Base-by-base conservation (phyloP, 257 asterid species). In the Jacaranda mimosifolia region DNA sequence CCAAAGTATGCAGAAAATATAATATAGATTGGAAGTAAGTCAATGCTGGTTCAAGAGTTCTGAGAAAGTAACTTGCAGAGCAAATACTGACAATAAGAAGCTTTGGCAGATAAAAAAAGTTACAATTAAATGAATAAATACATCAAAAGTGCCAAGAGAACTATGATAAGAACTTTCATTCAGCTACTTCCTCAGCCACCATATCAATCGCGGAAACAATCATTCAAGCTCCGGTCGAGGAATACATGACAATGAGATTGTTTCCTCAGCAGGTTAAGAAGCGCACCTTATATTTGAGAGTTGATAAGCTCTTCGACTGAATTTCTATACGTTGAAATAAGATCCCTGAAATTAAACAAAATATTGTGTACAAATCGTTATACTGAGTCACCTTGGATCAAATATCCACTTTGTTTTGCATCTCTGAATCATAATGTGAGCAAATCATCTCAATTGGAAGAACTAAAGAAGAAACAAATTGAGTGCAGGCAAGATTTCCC, bases 271-370 rank as follows among this genome's bases (percentile, higher is more conserved):
- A 26, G 32, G 32, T 26, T 26, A 26, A 1, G 32, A 26, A 0
- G 32, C 32, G 32, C 32, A 26, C 32, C 75, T 83, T 65, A 91
- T 18, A 87, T 79, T 76, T 91, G 90, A 77, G 97, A 83, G 26
- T 83, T 87, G 80, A 86, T 82, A 79, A 91, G 83, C 82, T 91
- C 97, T 75, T 90, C 96, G 39, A 95, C 91, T 7, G 93, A 87
- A 46, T 60, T 88, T 84, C 82, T 84, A 73, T 87, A 93, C 77
- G 62, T 90, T 9, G 94, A 85, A 40, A 93, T 86, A 70, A 87
- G 89, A 79, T 93, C 93, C 92, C 98, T 95, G 93, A 45, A 77
- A 84, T 74, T 39, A 80, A 60, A 71, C 58, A 66, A 58, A 42
- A 9, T 8, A 7, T 14, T 15, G 57, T 63, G 77, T 70, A 77